Evolutionary conservation across 352 stramenopile genomes (phyloP), one percentile per base, ranked within the genome.

Genomic region (Thalassiosira gravida): DNA sequence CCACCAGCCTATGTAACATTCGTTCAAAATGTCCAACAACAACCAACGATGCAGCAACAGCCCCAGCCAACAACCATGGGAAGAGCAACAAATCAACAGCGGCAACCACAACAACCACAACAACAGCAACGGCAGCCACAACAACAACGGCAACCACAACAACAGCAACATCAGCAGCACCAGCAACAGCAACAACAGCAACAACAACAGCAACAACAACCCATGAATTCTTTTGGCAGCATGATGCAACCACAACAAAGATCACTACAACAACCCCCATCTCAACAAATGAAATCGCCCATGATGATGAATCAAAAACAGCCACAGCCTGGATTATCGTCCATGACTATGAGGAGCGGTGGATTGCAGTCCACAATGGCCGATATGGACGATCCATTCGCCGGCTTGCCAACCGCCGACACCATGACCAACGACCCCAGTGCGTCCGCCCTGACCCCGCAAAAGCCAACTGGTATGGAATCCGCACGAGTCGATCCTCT

Each of bases 1-100:
- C 90, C 90, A 25, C 88, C 90, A 3, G 71, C 85, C 0, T 95
- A 95, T 61, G 90, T 93, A 0, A 81, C 76, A 39, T 55, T 81
- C 7, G 67, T 66, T 39, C 49, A 53, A 22, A 58, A 68, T 0
- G 49, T n/a, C n/a, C n/a, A 72, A n/a, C 57, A n/a, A 35, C 50
- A 11, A 3, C 9, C 14, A 13, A 39, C 32, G 49, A 72, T 83
- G 66, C 83, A 88, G 58, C 64, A 75, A 37, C 87, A 89, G 73
- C 84, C 86, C 64, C 82, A 82, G 53, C 74, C 81, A 32, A 71
- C 16, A 25, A 30, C 42, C 42, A 18, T 52, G 25, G 61, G 56
- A 35, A 52, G 37, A n/a, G n/a, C n/a, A n/a, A n/a, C n/a, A n/a
- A n/a, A n/a, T n/a, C 62, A 30, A n/a, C n/a, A n/a, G n/a, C n/a